phyloP scores from a whole-genome alignment of 371 early-diverging fungal genomes.

The Dichotomocladium elegans region DNA sequence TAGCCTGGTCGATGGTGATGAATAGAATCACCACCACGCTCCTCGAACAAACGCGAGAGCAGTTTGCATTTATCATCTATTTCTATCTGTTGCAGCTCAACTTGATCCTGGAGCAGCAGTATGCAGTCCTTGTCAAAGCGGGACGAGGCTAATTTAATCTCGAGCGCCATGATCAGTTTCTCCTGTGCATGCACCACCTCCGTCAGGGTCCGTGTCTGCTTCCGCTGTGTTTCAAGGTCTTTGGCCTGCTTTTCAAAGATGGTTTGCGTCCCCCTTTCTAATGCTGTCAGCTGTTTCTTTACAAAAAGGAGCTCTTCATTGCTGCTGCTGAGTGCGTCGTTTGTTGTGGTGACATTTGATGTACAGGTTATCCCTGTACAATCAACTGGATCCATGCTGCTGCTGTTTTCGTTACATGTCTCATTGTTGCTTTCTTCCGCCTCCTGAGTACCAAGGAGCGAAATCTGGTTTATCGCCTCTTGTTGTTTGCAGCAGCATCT shows the following conservation, averaged over 20 bases:
- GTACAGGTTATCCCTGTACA: background rate
- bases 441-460: too few relatives aligned
- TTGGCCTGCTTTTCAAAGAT: slow-evolving; percentile 23
- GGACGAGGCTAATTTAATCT: slow-evolving; percentile 13
- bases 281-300: slow-evolving; percentile 23
- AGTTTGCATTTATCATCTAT: slow-evolving; percentile 33
- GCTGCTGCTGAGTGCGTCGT: background rate
- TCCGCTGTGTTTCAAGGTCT: slow-evolving; percentile 25
- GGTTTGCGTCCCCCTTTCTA: slow-evolving; percentile 30
- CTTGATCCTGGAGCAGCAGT: slow-evolving; percentile 22
- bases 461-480: background rate
- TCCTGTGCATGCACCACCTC: slow-evolving; percentile 36
- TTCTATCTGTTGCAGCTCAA: slow-evolving; percentile 34
- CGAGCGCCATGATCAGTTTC: slow-evolving; percentile 28
- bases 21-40: too few relatives aligned
- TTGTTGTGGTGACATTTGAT: background rate
- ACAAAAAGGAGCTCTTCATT: slow-evolving; percentile 10
- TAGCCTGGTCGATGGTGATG: too few relatives aligned
- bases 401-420: background rate
- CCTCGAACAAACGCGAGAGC: slow-evolving; percentile 26
- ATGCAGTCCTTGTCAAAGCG: background rate
- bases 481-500: background rate
- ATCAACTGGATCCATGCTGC: background rate
- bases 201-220: slow-evolving; percentile 23
- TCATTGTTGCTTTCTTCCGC: too few relatives aligned